Evolutionary conservation across 441 rosid genomes (phyloP), one percentile per base, ranked within the genome.

Genomic region (Isatis lusitanica): DNA sequence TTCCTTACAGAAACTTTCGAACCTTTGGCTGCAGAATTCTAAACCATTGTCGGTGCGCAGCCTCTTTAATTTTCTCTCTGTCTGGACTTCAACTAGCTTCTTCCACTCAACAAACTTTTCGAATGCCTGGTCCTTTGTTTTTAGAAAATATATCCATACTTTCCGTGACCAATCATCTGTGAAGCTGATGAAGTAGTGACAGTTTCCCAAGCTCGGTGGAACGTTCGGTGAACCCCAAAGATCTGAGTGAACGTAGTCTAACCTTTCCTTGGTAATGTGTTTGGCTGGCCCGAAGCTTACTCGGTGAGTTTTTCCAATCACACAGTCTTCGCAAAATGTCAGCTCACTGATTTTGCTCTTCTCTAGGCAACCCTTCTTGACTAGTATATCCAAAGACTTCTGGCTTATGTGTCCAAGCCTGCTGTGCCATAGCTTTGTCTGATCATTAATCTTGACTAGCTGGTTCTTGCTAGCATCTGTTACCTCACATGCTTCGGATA

Each of bases 201-300:
- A 15, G 0, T 3, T 46, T 0, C 51, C 21, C 10, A 46, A 2
- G 1, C 21, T 46, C 0, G 0, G 1, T 0, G 51, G 51, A 0
- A 46, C 51, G 1, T 15, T 46, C 0, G 51, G 51, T 0, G 51
- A 7, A 0, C 51, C 51, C 21, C 51, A 46, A 0, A 46, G 2
- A 1, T 46, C 10, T 0, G 21, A 46, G 0, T 46, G 51, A 0
- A 46, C 1, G 10, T 46, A 46, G 3, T 46, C 51, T 0, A 46
- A 4, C 1, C 7, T 46, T 0, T 15, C 4, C 0, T 3, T 16
- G 3, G 51, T 46, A 0, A 7, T 1, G 0, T 46, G 21, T 4
- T 46, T 3, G 0, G 21, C 51, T 2, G 4, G 1, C 0, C 51
- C 51, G 7, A 46, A 46, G 0, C 51, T 16, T 0, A 46, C 4